Conservation (phyloP, 768 basidiomycete genomes). For the Calocybe indica region DNA sequence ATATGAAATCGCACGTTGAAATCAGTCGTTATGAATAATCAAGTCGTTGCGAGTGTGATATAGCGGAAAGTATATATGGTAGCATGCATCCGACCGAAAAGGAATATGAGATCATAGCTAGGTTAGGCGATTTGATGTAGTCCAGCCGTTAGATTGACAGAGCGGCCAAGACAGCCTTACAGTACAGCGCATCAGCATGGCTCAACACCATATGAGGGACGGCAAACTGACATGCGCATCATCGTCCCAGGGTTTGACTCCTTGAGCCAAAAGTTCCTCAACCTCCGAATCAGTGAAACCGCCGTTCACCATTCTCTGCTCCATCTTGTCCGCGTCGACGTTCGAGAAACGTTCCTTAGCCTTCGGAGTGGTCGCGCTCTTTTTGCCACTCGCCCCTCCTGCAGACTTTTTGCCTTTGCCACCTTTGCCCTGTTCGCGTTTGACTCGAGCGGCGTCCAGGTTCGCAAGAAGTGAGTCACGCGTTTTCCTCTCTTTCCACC, state of each 20-base stretch:
- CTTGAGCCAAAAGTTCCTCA: slow-evolving; percentile 28
- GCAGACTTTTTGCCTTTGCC: slow-evolving; percentile 1
- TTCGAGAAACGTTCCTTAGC: too few species aligned
- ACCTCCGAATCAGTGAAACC: slow-evolving; percentile 29
- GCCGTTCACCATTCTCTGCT: slow-evolving; percentile 15
- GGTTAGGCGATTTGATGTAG: too few species aligned
- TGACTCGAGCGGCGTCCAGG: not conserved
- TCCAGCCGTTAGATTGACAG: too few species aligned
- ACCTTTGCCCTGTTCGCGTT: not conserved
- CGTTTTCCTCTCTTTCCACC: slow-evolving; percentile 6
- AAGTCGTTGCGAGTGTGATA: too few species aligned
- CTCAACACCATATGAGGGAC: not conserved
- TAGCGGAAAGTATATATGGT: too few species aligned
- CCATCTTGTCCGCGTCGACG: slow-evolving; percentile 1
- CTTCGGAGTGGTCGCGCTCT: not conserved
- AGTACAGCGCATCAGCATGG: too few species aligned
- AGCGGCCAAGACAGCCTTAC: too few species aligned
- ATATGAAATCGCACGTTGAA: too few species aligned
- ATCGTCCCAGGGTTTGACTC: slow-evolving; percentile 41
- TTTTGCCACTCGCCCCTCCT: not conserved
- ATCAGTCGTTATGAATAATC: too few species aligned
- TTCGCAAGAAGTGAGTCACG: not conserved
- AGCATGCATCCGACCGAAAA: too few species aligned
- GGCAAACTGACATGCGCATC: slow-evolving; percentile 28
- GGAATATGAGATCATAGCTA: too few species aligned